Evolutionary conservation across 148 eudicot species (phyloP), one percentile per base, ranked within the genome.

Genomic region (Nepenthes gracilis): DNA sequence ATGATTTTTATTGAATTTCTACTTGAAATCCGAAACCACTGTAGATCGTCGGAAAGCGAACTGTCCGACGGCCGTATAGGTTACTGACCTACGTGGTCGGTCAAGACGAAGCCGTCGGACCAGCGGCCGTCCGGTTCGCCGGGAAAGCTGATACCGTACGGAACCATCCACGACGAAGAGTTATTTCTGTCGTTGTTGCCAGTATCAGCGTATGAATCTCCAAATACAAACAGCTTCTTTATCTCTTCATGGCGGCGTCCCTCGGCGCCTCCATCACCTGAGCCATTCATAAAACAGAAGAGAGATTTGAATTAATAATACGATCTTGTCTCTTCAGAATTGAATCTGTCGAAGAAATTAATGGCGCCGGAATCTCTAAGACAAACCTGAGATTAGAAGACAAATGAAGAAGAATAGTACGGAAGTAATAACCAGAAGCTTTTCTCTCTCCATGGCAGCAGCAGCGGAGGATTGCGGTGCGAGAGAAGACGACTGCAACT

Each of bases 81-180:
- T 23, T 23, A 47, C 12, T 63, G 56, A 79, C 83, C 83, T n/a
- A 80, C 13, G 43, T 64, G 76, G 61, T 80, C 83, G 12, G 83
- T 80, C 54, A 80, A 67, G 3, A 80, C 65, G n/a, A 72, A 78
- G 35, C 83, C 83, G 12, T 80, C 68, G 60, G 80, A 80, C 57
- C 63, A 75, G 2, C 83, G 54, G 51, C 83, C 83, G 40, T 74
- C 63, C 7, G 83, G 83, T 53, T 61, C 70, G 1, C 83, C 83
- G 32, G 83, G 83, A 38, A 76, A 80, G 40, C 78, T 80, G 58
- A 62, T 36, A 35, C 83, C 83, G 36, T 76, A 80, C 1, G 83
- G 83, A 13, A 60, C 33, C 55, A 60, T 72, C 83, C 83, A 79
- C 4, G 83, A 69, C 36, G 15, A 40, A 1, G 71, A 72, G 4